Base-by-base conservation (phyloP, 805 yeast genomes). In the Diddensiella transvaalensis region DNA sequence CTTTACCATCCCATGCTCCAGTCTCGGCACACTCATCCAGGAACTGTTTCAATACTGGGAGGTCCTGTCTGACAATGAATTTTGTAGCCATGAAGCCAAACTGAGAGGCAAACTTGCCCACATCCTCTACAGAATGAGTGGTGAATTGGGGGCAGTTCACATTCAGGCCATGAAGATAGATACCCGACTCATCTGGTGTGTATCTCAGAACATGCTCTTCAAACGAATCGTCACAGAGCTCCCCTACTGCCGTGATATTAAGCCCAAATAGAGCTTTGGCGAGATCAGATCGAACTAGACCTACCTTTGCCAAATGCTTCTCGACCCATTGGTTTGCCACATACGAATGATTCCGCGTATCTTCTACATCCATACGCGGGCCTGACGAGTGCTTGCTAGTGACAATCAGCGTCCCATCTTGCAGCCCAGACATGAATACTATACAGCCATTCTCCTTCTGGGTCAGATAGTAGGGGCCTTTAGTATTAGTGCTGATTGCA, bases 401-500 rank as follows among this genome's bases (percentile, higher is more conserved):
- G 0, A 90, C 96, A 2, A 91, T 74, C 13, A 93, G 66, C 0
- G 85, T 76, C 0, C 95, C 96, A 57, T 84, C 83, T 18, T 70
- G 74, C 15, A 87, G 66, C 0, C 91, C 97, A 1, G 95, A 74
- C 11, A 93, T 75, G 51, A 93, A 80, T 1, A 87, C 81, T 46
- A 93, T 89, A 60, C 97, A 93, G 0, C 99, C 99, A 61, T 93
- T 93, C 49, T 95, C 95, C 62, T 93, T 93, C 32, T 83, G 72
- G 0, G 96, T 82, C 2, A 89, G 77, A 17, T 76, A 78, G 63
- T 84, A 93, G 0, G 97, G 96, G 0, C 96, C 96, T 3, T 36
- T 26, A 0, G 93, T 83, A 26, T 71, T 57, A 0, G 55, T 42
- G n/a, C 60, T 56, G 3, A 89, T 61, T 56, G 62, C 59, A 0